Percentiles rank a stretch among this genome's conserved stretches.
Evolutionary conservation across 2,329 filamentous ascomycete species (phyloP).

Genomic region (Alternaria arbusti): DNA sequence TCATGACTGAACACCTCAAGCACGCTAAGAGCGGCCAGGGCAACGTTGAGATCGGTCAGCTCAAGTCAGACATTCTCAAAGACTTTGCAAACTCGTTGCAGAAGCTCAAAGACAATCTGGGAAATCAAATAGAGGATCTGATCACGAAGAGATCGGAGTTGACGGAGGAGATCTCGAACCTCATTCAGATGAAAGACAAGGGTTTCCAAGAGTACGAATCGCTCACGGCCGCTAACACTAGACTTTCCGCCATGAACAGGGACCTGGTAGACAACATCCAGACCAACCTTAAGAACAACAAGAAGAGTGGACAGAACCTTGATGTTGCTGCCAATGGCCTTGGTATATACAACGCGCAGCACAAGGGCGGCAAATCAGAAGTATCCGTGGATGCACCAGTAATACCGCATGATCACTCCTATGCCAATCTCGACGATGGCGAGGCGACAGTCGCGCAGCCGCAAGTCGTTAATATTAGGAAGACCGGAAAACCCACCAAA

Average conservation of each 20-base stretch:
- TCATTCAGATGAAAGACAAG: constrained; percentile 87
- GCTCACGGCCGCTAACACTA: constrained; percentile 90
- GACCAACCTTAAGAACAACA: constrained; percentile 84
- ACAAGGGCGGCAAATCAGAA: constrained; percentile 48
- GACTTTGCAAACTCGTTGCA: constrained; percentile 69
- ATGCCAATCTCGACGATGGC: constrained; percentile 61
- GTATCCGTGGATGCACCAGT: constrained; percentile 51
- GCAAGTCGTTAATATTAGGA: constrained; percentile 94
- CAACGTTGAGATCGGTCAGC: constrained; percentile 76
- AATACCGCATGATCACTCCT: constrained; percentile 45
- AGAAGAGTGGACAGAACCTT: constrained; percentile 55
- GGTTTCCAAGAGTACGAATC: constrained; percentile 96
- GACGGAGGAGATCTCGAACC: constrained; percentile 81
- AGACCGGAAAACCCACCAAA: constrained; percentile 85
- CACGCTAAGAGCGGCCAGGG: constrained; percentile 81
- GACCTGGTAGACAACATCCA: constrained; percentile 94
- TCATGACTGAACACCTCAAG: constrained; percentile 86
- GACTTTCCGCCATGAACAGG: constrained; percentile 94
- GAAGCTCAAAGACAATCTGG: constrained; percentile 80
- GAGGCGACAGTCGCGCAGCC: constrained; percentile 72
- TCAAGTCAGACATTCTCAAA: constrained; percentile 67
- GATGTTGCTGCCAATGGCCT: constrained; percentile 62
- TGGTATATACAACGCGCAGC: constrained; percentile 62
- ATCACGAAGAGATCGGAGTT: constrained; percentile 86
- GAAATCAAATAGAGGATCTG: constrained; percentile 79